Percentiles rank a stretch among this genome's conserved stretches.
phyloP scores from a whole-genome alignment of 805 yeast genomes.

The Metschnikowia orientalis region DNA sequence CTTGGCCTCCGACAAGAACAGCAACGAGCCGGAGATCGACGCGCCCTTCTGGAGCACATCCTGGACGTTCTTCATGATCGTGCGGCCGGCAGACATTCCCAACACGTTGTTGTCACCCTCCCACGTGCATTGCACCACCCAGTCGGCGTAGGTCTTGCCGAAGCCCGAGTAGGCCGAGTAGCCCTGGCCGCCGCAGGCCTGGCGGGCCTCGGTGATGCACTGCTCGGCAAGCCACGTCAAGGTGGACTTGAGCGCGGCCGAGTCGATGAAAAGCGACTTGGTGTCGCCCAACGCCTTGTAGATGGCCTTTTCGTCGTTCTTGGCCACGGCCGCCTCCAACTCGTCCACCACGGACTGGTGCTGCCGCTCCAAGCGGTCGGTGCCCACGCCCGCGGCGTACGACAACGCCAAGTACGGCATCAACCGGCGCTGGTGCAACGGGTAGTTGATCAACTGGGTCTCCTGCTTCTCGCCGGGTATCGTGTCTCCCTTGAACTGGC shows the following conservation, averaged over 20 bases:
- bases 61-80: conserved; percentile 31
- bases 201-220: conserved; percentile 40
- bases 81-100: conserved; percentile 39
- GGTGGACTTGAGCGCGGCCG: conserved; percentile 43
- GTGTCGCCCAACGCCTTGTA: conserved; percentile 32
- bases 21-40: conserved; percentile 13
- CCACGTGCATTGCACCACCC: conserved; percentile 49
- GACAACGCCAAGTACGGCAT: conserved; percentile 41
- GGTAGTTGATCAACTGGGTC: conserved; percentile 41
- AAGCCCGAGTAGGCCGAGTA: conserved; percentile 43
- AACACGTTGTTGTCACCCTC: conserved; percentile 47
- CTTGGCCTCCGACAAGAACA: conserved; percentile 15
- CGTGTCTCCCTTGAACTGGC: conserved; percentile 37
- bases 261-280: conserved; percentile 42
- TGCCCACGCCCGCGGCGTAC: conserved; percentile 36
- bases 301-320: conserved; percentile 29
- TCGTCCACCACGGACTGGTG: conserved; percentile 27
- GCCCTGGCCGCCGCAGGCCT: conserved; percentile 47
- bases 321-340: conserved; percentile 35
- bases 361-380: conserved; percentile 34
- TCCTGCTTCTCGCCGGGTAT: conserved; percentile 23
- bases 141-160: conserved; percentile 42
- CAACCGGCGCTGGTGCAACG: conserved; percentile 44
- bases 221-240: conserved; percentile 43
- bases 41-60: conserved; percentile 21